phyloP scores from a whole-genome alignment of 345 rosid species.

The Eucalyptus shirleyi region DNA sequence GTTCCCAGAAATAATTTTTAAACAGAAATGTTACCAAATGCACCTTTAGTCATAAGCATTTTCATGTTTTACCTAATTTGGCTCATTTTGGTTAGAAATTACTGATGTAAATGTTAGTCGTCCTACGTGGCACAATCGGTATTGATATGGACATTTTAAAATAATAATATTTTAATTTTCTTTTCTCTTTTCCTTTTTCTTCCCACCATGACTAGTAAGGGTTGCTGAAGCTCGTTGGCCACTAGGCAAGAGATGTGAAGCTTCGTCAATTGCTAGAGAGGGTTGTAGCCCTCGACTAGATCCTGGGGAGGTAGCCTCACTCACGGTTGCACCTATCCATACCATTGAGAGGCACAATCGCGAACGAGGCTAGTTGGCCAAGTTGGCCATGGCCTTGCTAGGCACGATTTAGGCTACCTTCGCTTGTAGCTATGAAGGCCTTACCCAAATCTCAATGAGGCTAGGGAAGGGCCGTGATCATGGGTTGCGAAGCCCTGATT shows the following conservation, averaged over 20 bases:
- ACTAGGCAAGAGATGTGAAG: not conserved
- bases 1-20: too few species aligned
- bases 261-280: not conserved
- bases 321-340: accelerated
- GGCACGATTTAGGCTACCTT: too few species aligned
- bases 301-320: not conserved
- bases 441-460: not conserved
- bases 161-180: not conserved
- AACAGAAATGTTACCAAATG: too few species aligned
- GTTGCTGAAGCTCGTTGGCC: accelerated
- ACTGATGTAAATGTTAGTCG: accelerated
- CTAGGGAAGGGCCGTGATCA: not conserved
- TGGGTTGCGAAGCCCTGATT: accelerated
- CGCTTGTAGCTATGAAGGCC: accelerated
- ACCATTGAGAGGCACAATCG: not conserved
- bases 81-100: accelerated
- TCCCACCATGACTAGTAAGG: not conserved
- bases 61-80: not conserved
- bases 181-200: too few species aligned
- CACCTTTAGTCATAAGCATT: not conserved
- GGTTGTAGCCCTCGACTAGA: not conserved
- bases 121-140: accelerated
- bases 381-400: too few species aligned
- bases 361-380: accelerated
- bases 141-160: not conserved